Evolutionary conservation across 2,329 filamentous ascomycete species (phyloP).

Genomic region (Cadophora luteo-olivacea): DNA sequence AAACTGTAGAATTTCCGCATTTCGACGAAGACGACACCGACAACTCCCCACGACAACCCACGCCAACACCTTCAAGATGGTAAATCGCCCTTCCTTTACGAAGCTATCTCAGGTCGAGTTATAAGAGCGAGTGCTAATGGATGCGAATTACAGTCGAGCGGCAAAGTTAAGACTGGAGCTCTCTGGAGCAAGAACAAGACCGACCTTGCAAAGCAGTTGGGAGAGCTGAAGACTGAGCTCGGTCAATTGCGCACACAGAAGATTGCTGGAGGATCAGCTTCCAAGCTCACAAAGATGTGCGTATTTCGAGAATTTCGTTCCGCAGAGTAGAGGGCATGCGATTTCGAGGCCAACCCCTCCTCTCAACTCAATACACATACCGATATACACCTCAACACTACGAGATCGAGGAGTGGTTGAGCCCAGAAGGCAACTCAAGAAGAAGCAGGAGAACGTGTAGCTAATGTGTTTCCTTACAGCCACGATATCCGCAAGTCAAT

Average conservation of each 20-base stretch:
- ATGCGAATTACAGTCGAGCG: slow-evolving; percentile 57
- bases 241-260: slow-evolving; percentile 98
- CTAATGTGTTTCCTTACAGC: slow-evolving; percentile 55
- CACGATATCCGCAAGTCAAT: slow-evolving; percentile 99
- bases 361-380: background rate
- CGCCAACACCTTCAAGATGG: slow-evolving; percentile 45
- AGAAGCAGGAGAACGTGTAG: background rate
- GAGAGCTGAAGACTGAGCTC: slow-evolving; percentile 95
- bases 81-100: slow-evolving; percentile 32
- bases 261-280: slow-evolving; percentile 88
- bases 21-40: slow-evolving; percentile 31
- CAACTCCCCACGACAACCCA: slow-evolving; percentile 36
- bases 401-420: background rate
- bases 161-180: slow-evolving; percentile 90
- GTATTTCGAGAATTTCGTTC: slow-evolving; percentile 45
- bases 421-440: background rate
- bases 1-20: slow-evolving; percentile 15
- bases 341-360: background rate
- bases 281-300: slow-evolving; percentile 98
- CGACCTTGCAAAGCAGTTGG: slow-evolving; percentile 93
- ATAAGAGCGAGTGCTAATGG: slow-evolving; percentile 27
- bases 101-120: background rate
- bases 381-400: background rate
- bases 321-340: background rate
- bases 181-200: slow-evolving; percentile 99